Evolutionary conservation across 805 yeast species (phyloP), one percentile per base, ranked within the genome.

Genomic region (Starmerella tilneyi): DNA sequence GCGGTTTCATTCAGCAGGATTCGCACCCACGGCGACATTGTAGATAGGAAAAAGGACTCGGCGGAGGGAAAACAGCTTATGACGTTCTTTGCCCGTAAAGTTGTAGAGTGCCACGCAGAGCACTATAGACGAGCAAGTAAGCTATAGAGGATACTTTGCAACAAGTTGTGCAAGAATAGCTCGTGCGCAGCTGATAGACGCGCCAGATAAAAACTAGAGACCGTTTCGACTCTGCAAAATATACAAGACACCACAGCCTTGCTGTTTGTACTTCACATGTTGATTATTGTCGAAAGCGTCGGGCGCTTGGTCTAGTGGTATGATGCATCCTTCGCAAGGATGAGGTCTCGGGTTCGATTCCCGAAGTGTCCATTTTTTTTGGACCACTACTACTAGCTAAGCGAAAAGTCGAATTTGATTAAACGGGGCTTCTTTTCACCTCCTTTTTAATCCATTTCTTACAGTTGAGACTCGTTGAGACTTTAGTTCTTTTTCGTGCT

Each of bases 21-120:
- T 57, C 85, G 86, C 60, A 78, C 96, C 0, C 97, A 88, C 58
- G 94, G 82, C 48, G 83, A 82, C 4, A 83, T 89, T 43, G 82
- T 85, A 15, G 84, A 89, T 15, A 70, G 97, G 8, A 47, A 58
- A 6, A 28, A 49, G 24, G 33, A 46, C 22, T 47, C 53, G 4
- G 51, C 57, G 9, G 64, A 61, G 44, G 68, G 67, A 2, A 47
- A 50, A 21, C 43, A 32, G 34, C 29, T 62, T 24, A 31, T 57
- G 30, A 47, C 49, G 26, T 55, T 53, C 44, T 63, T 50, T 32
- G 57, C 54, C 13, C 21, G 17, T 20, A 12, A 30, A 11, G n/a
- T 49, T 12, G 45, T 38, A 8, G 15, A 36, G 24, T 26, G 28
- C 24, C 33, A 36, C 26, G 19, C 9, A 6, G 15, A 20, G 13